phyloP scores from a whole-genome alignment of 73 alveolate genomes.

The Paraurostyla sp. region DNA sequence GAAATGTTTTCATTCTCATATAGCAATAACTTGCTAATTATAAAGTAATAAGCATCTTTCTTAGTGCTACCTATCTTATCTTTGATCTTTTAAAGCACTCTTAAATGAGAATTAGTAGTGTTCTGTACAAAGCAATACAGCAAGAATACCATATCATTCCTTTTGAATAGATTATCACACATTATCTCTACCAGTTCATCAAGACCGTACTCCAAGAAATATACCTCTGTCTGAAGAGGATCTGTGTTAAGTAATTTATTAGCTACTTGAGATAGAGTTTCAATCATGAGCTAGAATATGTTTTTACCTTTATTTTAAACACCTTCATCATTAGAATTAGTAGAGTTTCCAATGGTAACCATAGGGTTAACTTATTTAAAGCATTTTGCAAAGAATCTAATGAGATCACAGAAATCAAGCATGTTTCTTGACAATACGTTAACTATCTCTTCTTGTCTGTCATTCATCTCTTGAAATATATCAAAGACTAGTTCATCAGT shows the following conservation, averaged over 20 bases:
- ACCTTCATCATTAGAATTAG: not conserved
- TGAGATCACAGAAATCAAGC: slow-evolving; percentile 63
- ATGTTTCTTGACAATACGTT: slow-evolving; percentile 54
- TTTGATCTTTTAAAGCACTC: slow-evolving; percentile 66
- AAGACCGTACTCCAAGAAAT: slow-evolving; percentile 64
- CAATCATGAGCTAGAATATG: slow-evolving; percentile 54
- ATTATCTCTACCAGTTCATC: slow-evolving; percentile 59
- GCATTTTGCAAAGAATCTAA: slow-evolving; percentile 56
- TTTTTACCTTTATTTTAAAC: slow-evolving; percentile 33
- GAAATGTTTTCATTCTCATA: slow-evolving; percentile 55
- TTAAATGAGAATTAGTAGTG: slow-evolving; percentile 70
- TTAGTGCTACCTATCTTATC: slow-evolving; percentile 30
- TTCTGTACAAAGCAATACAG: slow-evolving; percentile 73
- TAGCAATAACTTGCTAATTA: slow-evolving; percentile 55
- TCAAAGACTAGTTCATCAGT: slow-evolving; percentile 70
- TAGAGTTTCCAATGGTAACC: slow-evolving; percentile 24
- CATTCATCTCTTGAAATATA: slow-evolving; percentile 61
- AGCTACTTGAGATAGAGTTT: slow-evolving; percentile 61
- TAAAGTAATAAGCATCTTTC: slow-evolving; percentile 66
- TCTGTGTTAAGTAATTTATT: slow-evolving; percentile 70
- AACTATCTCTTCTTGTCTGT: slow-evolving; percentile 64
- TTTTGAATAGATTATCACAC: slow-evolving; percentile 60
- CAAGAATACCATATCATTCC: slow-evolving; percentile 71
- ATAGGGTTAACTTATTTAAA: slow-evolving; percentile 58
- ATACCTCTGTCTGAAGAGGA: slow-evolving; percentile 66